Evolutionary conservation across 257 asterid genomes (phyloP).

Genomic region (Solanum raphanifolium): DNA sequence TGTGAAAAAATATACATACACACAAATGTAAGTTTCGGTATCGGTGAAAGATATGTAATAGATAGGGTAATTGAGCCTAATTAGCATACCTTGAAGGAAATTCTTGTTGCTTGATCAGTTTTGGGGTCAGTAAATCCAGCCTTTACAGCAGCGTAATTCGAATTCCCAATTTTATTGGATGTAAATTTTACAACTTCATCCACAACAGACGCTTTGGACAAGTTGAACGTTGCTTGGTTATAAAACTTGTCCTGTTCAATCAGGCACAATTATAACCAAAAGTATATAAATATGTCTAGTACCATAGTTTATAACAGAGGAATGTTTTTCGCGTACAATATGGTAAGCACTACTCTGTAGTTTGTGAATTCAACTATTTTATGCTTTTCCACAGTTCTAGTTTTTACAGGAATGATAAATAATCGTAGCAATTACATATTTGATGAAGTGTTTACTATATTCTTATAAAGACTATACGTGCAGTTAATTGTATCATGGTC

Average conservation of each 20-base stretch:
- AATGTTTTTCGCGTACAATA: not conserved
- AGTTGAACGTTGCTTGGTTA: conserved; percentile 33
- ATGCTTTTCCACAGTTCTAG: not conserved
- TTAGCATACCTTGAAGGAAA: conserved; percentile 63
- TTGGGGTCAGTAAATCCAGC: conserved; percentile 43
- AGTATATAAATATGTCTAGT: not conserved
- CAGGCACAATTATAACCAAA: not conserved
- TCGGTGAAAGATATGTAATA: not conserved
- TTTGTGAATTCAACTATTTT: not conserved
- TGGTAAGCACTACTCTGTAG: not conserved
- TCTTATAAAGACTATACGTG: not conserved
- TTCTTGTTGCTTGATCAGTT: conserved; percentile 56
- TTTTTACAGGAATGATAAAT: not conserved
- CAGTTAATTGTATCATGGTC: not conserved
- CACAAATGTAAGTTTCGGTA: not conserved
- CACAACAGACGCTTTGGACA: conserved; percentile 34
- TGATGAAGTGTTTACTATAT: not conserved
- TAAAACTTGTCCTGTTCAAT: conserved; percentile 52
- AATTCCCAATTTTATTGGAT: conserved; percentile 27
- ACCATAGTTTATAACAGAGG: not conserved
- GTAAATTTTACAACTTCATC: conserved; percentile 28
- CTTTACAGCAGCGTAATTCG: conserved; percentile 28
- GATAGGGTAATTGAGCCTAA: not conserved
- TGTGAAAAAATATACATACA: conserved; percentile 11
- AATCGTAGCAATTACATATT: not conserved